Conservation (phyloP, 768 basidiomycete species). For the Panaeolus papilionaceus region DNA sequence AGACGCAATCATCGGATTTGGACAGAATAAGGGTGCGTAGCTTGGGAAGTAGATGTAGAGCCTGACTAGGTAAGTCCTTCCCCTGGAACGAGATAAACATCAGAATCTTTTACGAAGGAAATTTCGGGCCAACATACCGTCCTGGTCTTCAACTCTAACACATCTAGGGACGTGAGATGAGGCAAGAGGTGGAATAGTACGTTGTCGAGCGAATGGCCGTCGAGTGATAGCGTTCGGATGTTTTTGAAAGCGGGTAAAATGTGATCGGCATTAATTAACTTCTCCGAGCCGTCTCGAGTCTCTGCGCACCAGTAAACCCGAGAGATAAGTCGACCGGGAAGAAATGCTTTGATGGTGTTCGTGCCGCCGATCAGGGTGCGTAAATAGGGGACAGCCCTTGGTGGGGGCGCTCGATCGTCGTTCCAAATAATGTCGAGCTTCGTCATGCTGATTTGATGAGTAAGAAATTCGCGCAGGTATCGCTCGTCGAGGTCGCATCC, state of each 20-base stretch:
- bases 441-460: conserved; percentile 4
- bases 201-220: not conserved
- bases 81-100: not conserved
- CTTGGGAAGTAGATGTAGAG: not conserved
- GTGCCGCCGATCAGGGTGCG: not conserved
- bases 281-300: not conserved
- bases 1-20: not conserved
- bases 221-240: not conserved
- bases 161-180: not conserved
- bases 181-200: not conserved
- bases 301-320: not conserved
- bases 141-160: not conserved
- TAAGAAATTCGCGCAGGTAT: not conserved
- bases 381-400: not conserved
- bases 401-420: not conserved
- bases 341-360: conserved; percentile 4
- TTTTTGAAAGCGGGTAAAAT: not conserved
- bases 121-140: not conserved
- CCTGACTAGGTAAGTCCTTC: not conserved
- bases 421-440: conserved; percentile 3
- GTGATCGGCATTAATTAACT: not conserved
- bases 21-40: not conserved
- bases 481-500: not conserved
- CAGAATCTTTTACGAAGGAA: not conserved
- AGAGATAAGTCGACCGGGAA: conserved; percentile 1